These are phyloP conservation scores for Fraxinus albicans DNA, from an alignment of 305 asterid genomes.

Conservation along the genomic window DNA sequence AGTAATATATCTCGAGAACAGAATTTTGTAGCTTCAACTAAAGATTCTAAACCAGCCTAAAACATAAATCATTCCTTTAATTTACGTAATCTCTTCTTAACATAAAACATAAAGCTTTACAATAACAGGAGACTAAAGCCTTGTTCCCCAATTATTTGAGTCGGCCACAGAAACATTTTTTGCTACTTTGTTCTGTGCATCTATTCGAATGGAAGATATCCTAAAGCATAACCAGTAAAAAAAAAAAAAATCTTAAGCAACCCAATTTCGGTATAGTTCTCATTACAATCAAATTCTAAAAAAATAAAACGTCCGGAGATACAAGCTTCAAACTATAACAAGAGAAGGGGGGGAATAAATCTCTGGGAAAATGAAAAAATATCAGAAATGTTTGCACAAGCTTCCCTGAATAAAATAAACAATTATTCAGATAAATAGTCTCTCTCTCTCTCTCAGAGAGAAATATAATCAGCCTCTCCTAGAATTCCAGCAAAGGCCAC, in stretches of 20 bases:
- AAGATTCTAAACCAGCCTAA: neutral
- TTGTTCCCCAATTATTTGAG: neutral
- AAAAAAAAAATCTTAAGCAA: neutral
- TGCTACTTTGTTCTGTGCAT: neutral
- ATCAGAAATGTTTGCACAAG: neutral
- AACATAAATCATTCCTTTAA: neutral
- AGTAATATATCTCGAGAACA: neutral
- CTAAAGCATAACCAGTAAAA: neutral
- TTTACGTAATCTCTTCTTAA: neutral
- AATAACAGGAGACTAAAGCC: neutral
- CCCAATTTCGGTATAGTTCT: neutral
- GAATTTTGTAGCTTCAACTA: neutral
- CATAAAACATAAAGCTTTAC: neutral
- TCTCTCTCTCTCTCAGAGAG: neutral
- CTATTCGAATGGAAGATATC: neutral
- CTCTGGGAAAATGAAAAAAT: neutral
- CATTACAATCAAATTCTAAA: neutral
- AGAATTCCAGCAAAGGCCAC: neutral
- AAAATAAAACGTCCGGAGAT: neutral
- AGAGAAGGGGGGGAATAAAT: neutral
- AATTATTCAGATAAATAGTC: neutral
- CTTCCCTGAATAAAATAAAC: neutral
- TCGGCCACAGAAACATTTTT: neutral
- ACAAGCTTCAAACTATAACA: neutral
- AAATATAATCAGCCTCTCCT: neutral